Evolutionary conservation across 2,329 filamentous ascomycete genomes (phyloP), one percentile per base, ranked within the genome.

Genomic region (Metarhizium brunneum): DNA sequence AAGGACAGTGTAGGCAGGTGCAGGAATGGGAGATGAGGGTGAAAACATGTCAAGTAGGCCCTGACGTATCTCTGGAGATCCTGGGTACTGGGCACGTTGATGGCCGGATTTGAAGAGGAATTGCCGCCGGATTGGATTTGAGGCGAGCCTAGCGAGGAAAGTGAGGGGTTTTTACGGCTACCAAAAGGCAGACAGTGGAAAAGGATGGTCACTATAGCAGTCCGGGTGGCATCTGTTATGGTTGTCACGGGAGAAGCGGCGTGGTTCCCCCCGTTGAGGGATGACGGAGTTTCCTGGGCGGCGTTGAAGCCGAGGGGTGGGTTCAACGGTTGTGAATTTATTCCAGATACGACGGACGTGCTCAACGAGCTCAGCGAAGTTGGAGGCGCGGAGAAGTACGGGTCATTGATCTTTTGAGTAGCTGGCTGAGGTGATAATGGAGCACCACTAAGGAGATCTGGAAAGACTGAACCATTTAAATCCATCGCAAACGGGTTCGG

Each of bases 21-120:
- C 58, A 96, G 76, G 71, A 97, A 96, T n/a, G 94, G 92, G 58
- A 96, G 73, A 69, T 97, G 92, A 25, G 92, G 92, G 67, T 96
- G 92, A 70, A 95, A 96, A 69, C 90, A 95, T 61, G 85, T 85
- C 65, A 97, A 84, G 72, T 96, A 97, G 57, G 92, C 87, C 61
- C 85, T 85, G 59, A 96, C 88, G 70, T 92, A 96, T 68, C 90
- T 87, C 70, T 95, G 91, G 59, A 97, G 83, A 68, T 96, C 90
- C 66, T 82, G 79, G 38, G 90, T 92, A 72, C 82, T 90, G 54
- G 92, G 92, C 56, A 96, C 79, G 61, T 74, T 80, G 63, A 74
- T 80, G 65, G 73, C 77, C 63, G 78, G 73, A 61, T 77, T 75
- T 63, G 74, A 69, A 59, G 73, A 67, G 79, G 78, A 68, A 76